Evolutionary conservation across 768 basidiomycete genomes (phyloP).

Genomic region (Suillus occidentalis): DNA sequence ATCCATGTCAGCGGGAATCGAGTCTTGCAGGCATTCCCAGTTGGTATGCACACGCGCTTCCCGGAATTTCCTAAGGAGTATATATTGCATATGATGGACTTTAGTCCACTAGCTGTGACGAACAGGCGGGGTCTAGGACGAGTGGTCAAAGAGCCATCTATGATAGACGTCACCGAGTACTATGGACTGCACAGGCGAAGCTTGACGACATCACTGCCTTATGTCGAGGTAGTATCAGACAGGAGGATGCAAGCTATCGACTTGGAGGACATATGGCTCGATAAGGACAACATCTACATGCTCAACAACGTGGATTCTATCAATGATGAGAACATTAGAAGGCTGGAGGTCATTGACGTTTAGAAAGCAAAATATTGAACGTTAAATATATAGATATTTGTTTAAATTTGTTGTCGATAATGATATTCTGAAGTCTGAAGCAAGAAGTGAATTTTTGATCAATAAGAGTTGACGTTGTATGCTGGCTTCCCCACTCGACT

Average conservation of each 20-base stretch:
- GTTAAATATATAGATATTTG: neutral
- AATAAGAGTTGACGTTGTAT: too few species aligned
- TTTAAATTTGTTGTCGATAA: neutral
- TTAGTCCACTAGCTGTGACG: neutral
- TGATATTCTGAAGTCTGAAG: too few species aligned
- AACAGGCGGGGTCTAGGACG: neutral
- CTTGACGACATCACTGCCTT: neutral
- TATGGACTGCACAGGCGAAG: neutral
- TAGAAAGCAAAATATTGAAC: neutral
- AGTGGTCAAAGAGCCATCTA: neutral
- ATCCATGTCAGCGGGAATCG: neutral
- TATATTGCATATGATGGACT: neutral
- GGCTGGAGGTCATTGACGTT: neutral
- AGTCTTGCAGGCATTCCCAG: neutral
- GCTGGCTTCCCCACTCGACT: too few species aligned
- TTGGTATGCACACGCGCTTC: neutral
- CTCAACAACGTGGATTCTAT: neutral
- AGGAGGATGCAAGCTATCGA: neutral
- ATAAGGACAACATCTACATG: neutral
- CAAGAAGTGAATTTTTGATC: too few species aligned
- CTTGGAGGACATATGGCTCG: neutral
- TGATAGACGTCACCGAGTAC: neutral
- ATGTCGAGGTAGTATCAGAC: neutral
- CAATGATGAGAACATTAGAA: neutral
- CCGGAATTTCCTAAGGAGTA: neutral